Evolutionary conservation across 345 rosid genomes (phyloP).

Genomic region (Diplotaxis tenuifolia): DNA sequence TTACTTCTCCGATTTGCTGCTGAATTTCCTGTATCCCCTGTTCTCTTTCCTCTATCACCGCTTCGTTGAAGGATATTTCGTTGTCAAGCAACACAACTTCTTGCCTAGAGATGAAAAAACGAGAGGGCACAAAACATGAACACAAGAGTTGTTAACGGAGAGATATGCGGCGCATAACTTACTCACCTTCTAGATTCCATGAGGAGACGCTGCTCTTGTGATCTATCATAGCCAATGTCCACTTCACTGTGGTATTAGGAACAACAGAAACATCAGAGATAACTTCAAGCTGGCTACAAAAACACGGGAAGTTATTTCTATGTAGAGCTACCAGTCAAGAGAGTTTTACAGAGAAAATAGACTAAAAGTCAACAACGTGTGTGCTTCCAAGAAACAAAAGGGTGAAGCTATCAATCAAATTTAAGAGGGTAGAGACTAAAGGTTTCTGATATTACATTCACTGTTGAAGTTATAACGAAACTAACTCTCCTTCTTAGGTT

Average conservation of each 20-base stretch:
- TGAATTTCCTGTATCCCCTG: constrained; percentile 87
- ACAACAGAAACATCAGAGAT: neutral
- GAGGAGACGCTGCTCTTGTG: constrained; percentile 59
- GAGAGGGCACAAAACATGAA: neutral
- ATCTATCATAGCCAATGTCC: constrained; percentile 49
- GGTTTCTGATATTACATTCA: neutral
- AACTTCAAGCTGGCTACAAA: neutral
- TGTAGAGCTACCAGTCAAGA: neutral
- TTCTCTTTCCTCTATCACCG: constrained; percentile 88
- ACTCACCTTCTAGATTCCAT: constrained; percentile 77
- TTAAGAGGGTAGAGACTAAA: neutral
- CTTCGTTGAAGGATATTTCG: constrained; percentile 87
- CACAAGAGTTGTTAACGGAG: neutral
- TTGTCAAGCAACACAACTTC: constrained; percentile 80
- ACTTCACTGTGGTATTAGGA: constrained; percentile 36
- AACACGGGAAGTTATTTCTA: neutral
- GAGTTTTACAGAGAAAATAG: neutral
- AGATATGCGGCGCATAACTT: neutral
- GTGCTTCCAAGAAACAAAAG: constrained; percentile 1
- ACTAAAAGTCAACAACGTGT: neutral
- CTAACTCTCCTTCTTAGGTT: neutral
- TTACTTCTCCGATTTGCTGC: constrained; percentile 90
- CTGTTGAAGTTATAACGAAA: neutral
- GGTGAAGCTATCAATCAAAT: neutral
- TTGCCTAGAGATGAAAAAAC: constrained; percentile 50